Percentiles rank a stretch among this genome's conserved stretches.
Conservation (phyloP, 257 asterid genomes). For the Solanum piurae region DNA sequence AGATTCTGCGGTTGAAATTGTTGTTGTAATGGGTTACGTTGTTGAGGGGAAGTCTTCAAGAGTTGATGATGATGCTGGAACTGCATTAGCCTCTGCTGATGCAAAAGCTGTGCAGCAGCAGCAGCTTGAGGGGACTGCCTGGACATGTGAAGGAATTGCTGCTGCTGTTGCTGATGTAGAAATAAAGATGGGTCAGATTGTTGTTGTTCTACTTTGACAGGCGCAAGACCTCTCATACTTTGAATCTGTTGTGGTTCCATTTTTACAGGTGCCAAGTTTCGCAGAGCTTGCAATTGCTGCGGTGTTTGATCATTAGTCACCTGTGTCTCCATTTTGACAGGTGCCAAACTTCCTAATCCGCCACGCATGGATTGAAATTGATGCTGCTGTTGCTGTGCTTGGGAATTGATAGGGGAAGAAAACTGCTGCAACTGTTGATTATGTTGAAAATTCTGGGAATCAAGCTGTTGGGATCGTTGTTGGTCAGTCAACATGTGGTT, state of each 20-base stretch:
- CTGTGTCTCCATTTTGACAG: constrained; percentile 56
- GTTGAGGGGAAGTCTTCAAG: constrained; percentile 72
- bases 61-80: constrained; percentile 78
- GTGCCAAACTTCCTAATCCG: constrained; percentile 21
- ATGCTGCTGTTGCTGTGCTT: constrained; percentile 38
- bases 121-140: constrained; percentile 60
- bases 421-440: constrained; percentile 56
- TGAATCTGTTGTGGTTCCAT: constrained; percentile 51
- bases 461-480: constrained; percentile 49
- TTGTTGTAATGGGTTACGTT: constrained; percentile 46
- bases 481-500: constrained; percentile 49
- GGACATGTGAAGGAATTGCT: constrained; percentile 42
- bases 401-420: constrained; percentile 36
- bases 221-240: constrained; percentile 35
- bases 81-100: constrained; percentile 77
- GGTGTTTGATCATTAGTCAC: constrained; percentile 38
- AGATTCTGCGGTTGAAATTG: constrained; percentile 63
- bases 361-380: constrained; percentile 45
- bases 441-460: constrained; percentile 33
- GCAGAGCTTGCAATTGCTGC: constrained; percentile 44
- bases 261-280: constrained; percentile 41
- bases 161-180: constrained; percentile 48
- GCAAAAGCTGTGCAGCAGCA: constrained; percentile 69
- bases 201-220: constrained; percentile 73
- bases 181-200: constrained; percentile 63